Evolutionary conservation across 2,329 filamentous ascomycete species (phyloP).

Genomic region (Aspergillus ruber): DNA sequence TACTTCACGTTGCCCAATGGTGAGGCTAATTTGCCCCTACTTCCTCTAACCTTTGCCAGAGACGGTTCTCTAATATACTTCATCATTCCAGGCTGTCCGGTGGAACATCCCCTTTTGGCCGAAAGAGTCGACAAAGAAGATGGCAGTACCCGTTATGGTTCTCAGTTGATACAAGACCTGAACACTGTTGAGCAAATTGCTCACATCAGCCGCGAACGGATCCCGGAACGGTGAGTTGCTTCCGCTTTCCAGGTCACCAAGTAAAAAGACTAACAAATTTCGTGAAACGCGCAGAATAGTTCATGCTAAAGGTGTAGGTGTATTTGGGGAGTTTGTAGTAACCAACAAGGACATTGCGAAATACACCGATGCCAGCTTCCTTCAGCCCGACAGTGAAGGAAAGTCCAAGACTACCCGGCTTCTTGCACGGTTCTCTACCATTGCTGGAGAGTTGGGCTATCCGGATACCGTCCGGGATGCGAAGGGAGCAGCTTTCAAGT

Average conservation of each 20-base stretch:
- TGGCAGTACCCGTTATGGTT: background rate
- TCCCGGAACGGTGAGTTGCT: conserved; percentile 2
- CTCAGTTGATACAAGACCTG: background rate
- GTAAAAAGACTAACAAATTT: background rate
- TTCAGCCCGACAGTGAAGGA: background rate
- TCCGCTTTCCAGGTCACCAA: conserved; percentile 1
- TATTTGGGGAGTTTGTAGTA: background rate
- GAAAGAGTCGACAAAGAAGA: background rate
- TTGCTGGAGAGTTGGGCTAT: background rate
- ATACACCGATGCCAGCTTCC: background rate
- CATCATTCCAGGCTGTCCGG: background rate
- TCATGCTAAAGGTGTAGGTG: conserved; percentile 1
- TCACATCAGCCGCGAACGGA: background rate
- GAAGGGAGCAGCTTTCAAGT: background rate
- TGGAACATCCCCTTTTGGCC: background rate
- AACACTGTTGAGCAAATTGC: background rate
- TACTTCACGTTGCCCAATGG: background rate
- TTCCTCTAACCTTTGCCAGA: background rate
- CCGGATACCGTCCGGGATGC: background rate
- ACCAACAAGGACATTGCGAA: background rate
- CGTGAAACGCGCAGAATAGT: background rate
- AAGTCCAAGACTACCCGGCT: background rate
- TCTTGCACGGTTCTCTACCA: conserved; percentile 1
- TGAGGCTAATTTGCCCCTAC: background rate
- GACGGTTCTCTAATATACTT: too few relatives aligned